Evolutionary conservation across 495 filamentous ascomycete species (phyloP).

Genomic region (Symbiotaphrina buchneri): DNA sequence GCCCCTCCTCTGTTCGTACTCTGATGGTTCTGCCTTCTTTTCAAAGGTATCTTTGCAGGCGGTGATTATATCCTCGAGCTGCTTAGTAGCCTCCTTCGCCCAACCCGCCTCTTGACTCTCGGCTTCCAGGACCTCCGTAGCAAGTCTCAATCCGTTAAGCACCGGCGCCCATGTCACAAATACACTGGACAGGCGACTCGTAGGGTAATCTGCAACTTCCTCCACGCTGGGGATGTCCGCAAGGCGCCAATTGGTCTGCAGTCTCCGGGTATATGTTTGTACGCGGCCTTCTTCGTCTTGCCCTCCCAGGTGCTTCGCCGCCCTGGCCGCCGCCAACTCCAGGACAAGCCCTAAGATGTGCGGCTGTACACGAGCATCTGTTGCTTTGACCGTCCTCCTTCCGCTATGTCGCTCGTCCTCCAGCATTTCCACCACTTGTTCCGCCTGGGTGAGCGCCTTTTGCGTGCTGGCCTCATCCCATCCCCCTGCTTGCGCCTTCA

Average conservation of each 20-base stretch:
- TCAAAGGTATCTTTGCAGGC: too few relatives aligned
- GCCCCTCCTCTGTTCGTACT: too few relatives aligned
- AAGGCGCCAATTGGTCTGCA: slow-evolving; percentile 7
- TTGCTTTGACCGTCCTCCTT: slow-evolving; percentile 1
- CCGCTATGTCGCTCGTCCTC: slow-evolving; percentile 12
- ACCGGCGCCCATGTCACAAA: slow-evolving; percentile 1
- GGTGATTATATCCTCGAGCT: too few relatives aligned
- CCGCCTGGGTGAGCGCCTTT: slow-evolving; percentile 11
- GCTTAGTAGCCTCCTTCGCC: slow-evolving; percentile 1
- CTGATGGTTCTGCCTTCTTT: too few relatives aligned
- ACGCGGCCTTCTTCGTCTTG: slow-evolving; percentile 16
- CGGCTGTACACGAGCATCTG: slow-evolving; percentile 11
- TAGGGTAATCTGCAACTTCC: neutral
- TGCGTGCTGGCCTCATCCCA: slow-evolving; percentile 9
- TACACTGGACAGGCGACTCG: neutral
- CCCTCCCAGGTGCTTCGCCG: slow-evolving; percentile 9
- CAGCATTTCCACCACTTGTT: slow-evolving; percentile 12
- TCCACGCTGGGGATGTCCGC: neutral
- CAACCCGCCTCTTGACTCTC: neutral
- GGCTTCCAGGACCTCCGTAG: neutral
- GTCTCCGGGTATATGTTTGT: slow-evolving; percentile 11
- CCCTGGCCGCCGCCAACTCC: slow-evolving; percentile 13
- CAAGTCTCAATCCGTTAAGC: neutral
- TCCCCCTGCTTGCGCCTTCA: slow-evolving; percentile 7
- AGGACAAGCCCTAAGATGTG: slow-evolving; percentile 13